These are phyloP conservation scores for Sugiyamaella americana DNA, from an alignment of 805 yeast genomes.

Conservation along the genomic window DNA sequence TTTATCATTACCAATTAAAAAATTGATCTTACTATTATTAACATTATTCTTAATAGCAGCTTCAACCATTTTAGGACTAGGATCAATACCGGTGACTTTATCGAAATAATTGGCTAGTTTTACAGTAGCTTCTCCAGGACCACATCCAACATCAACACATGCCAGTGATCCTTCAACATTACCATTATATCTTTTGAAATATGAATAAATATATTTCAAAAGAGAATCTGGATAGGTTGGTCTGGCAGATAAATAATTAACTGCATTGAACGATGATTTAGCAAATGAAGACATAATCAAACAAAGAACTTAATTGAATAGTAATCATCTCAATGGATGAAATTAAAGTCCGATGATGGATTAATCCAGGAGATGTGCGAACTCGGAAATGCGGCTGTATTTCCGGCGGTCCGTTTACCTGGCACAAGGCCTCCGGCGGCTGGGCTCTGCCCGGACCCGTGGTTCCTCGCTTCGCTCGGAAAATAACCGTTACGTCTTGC, in stretches of 20 bases:
- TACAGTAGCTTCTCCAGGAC: conserved; percentile 68
- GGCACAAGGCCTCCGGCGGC: background rate
- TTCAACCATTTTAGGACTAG: conserved; percentile 50
- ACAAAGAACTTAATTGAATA: no score
- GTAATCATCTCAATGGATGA: no score
- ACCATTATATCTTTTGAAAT: conserved; percentile 34
- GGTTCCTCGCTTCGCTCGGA: no score
- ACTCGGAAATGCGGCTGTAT: no score
- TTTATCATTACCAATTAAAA: conserved; percentile 18
- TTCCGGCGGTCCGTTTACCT: no score
- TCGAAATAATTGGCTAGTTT: conserved; percentile 43
- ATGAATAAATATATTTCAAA: conserved; percentile 38
- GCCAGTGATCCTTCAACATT: conserved; percentile 21
- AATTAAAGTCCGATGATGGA: no score
- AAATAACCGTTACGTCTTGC: no score
- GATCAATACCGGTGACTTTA: conserved; percentile 58
- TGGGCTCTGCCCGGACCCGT: no score
- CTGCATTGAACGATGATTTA: conserved; percentile 44
- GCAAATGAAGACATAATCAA: conserved; percentile 58
- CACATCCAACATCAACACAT: conserved; percentile 69
- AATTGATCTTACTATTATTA: conserved; percentile 7
- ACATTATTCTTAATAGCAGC: conserved; percentile 32
- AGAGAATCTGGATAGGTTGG: conserved; percentile 60
- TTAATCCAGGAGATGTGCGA: no score
- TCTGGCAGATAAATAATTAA: conserved; percentile 50